Evolutionary conservation across 148 eudicot species (phyloP), one percentile per base, ranked within the genome.

Genomic region (Fagopyrum homotropicum): DNA sequence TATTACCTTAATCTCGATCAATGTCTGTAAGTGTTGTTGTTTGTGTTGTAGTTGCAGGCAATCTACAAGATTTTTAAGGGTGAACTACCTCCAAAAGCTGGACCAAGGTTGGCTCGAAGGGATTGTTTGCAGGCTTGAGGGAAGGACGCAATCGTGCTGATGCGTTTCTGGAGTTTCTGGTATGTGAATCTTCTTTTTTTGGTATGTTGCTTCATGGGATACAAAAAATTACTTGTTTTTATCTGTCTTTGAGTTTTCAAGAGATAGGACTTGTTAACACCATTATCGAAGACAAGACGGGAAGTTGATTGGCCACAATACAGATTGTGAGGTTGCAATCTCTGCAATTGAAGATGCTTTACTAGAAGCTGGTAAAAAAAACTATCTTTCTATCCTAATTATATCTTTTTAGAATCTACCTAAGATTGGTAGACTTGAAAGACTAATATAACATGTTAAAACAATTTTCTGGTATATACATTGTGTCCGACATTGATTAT

Each of bases 291-390:
- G 84, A 77, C 73, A 51, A 66, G 86, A 86, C 69, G 89, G 89
- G 61, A 81, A 81, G 83, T 73, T 86, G 50, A 44, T 86, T 57
- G 89, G 89, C 52, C 82, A 83, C 52, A 86, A 86, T 73, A 83
- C 89, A 59, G 89, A 86, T 74, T 86, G 86, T 75, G 89, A 86
- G 72, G 89, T 83, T 77, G 79, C 86, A 29, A 81, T 86, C 74
- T 77, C 83, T 52, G 84, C 89, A 47, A 86, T 86, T 46, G 89
- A 86, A 77, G 89, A 86, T 80, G 86, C 85, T 75, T 52, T 86
- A 35, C 82, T 63, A 9, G 19, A 54, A 45, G 46, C 26, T 63
- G 51, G 30, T 44, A 48, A 7, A 72, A 15, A 22, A 64, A 72
- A 72, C 78, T 75, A 0, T 7, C 66, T 60, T 60, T 55, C 6